phyloP scores from a whole-genome alignment of 805 yeast species.

The Jamesozyma spencerorum region DNA sequence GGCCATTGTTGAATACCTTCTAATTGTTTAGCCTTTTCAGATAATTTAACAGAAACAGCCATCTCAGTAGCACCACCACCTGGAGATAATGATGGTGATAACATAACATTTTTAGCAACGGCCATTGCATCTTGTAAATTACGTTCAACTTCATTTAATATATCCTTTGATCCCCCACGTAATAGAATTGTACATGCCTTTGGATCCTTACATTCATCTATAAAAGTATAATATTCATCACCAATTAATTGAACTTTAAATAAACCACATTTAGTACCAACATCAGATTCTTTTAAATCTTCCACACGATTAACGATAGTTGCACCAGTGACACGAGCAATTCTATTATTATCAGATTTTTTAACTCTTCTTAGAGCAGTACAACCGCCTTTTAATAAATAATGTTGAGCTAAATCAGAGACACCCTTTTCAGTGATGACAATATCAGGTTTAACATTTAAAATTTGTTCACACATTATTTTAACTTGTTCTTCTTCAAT shows the following conservation, averaged over 20 bases:
- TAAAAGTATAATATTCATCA: conserved; percentile 88
- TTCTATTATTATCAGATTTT: conserved; percentile 92
- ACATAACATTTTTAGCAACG: conserved; percentile 87
- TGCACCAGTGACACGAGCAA: conserved; percentile 96
- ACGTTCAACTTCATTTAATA: conserved; percentile 90
- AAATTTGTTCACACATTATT: conserved; percentile 71
- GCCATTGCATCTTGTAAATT: conserved; percentile 98
- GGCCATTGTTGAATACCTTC: conserved; percentile 99
- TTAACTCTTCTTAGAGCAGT: conserved; percentile 89
- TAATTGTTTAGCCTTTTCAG: conserved; percentile 83
- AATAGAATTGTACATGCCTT: conserved; percentile 87
- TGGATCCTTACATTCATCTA: conserved; percentile 74
- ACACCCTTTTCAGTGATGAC: conserved; percentile 98
- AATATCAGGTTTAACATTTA: conserved; percentile 81
- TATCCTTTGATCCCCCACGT: conserved; percentile 96
- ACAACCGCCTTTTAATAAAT: conserved; percentile 84
- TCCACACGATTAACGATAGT: conserved; percentile 92
- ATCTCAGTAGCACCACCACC: conserved; percentile 99
- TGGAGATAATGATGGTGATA: conserved; percentile 90
- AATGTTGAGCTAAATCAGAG: conserved; percentile 95
- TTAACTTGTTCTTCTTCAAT: conserved; percentile 97
- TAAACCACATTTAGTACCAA: conserved; percentile 82
- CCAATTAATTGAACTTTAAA: conserved; percentile 94
- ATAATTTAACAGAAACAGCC: conserved; percentile 85
- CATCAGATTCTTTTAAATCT: conserved; percentile 82